Evolutionary conservation across 2,329 filamentous ascomycete species (phyloP), one percentile per base, ranked within the genome.

Genomic region (Plectosphaerella cucumerina): DNA sequence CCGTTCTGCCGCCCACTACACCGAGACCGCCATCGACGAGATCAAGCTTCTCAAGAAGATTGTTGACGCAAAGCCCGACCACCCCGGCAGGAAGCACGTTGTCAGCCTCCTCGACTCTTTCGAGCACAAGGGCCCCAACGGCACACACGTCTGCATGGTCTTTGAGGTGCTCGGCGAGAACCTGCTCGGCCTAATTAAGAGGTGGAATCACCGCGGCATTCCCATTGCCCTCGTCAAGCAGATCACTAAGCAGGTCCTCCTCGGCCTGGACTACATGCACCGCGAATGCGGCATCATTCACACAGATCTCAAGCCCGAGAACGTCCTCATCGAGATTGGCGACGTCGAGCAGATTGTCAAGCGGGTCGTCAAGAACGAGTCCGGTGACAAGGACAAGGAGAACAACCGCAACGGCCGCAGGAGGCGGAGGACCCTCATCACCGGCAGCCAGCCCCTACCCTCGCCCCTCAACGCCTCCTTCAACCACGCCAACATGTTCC

Each of bases 311-410:
- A 97, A 99, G 71, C 94, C 94, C 45, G 94, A 99, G 68, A 99
- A 99, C 65, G 94, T 99, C 31, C 78, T 99, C 58, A 97, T 99
- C 66, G 94, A 99, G 72, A 97, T 99, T 64, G 94, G 94, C 59
- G 94, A 99, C 62, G 94, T 99, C 47, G 94, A 99, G 75, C 90
- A 97, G 70, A 97, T 97, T 56, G 94, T 99, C 52, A 93, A 96
- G 72, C 91, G 89, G 54, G 93, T 95, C 57, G 93, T 99, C 50
- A 93, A 96, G 70, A 89, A 85, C 55, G 89, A 94, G 47, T 63
- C 72, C 50, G 65, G 62, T 51, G 86, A 88, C 54, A 94, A 94
- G 69, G 26, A 31, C 26, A 94, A 94, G 69, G 90, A 95, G 66
- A 91, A 92, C 66, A 91, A 96, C 65, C 82, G 92, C 58, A 97